A percentile compares a stretch with the other conserved stretches of the same genome.
Conservation (phyloP, 371 early-diverging fungal genomes). For the Batkoa obscura region DNA sequence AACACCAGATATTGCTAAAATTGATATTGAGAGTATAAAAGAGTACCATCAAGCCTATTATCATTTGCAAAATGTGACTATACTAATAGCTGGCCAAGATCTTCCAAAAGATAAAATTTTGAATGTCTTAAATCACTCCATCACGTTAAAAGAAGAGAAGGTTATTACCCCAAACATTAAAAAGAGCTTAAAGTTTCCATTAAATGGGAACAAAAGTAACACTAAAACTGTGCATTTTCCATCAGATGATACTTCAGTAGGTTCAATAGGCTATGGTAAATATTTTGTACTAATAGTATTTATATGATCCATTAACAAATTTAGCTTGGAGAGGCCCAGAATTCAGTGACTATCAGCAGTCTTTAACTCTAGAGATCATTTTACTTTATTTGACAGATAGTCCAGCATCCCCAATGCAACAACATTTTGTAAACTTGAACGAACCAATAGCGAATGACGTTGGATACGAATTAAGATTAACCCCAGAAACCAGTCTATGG, state of each 20-base stretch:
- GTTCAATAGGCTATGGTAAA: constrained; percentile 28
- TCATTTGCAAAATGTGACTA: constrained; percentile 31
- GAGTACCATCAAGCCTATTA: constrained; percentile 47
- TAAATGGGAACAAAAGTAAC: constrained; percentile 13
- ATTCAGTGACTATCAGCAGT: constrained; percentile 22
- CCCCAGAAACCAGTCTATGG: constrained; percentile 22
- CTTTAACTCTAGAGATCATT: constrained; percentile 35
- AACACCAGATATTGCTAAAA: constrained; percentile 38
- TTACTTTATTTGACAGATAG: constrained; percentile 33
- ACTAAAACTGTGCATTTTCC: constrained; percentile 25
- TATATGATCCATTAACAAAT: neutral
- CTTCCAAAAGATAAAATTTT: constrained; percentile 20
- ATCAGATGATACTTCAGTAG: constrained; percentile 28
- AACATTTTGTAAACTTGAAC: constrained; percentile 32
- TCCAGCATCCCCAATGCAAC: constrained; percentile 29
- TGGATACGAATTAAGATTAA: constrained; percentile 28
- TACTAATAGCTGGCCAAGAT: constrained; percentile 33
- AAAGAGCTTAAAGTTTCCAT: constrained; percentile 6
- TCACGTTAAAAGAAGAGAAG: constrained; percentile 11
- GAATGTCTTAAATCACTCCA: constrained; percentile 9
- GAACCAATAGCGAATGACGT: constrained; percentile 33
- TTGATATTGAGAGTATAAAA: constrained; percentile 44
- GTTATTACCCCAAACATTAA: constrained; percentile 19
- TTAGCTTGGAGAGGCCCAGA: constrained; percentile 36
- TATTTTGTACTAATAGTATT: too few relatives aligned